Percentiles rank a stretch among this genome's conserved stretches.
Evolutionary conservation across 495 filamentous ascomycete genomes (phyloP).

Genomic region (Pyronema omphalodes): DNA sequence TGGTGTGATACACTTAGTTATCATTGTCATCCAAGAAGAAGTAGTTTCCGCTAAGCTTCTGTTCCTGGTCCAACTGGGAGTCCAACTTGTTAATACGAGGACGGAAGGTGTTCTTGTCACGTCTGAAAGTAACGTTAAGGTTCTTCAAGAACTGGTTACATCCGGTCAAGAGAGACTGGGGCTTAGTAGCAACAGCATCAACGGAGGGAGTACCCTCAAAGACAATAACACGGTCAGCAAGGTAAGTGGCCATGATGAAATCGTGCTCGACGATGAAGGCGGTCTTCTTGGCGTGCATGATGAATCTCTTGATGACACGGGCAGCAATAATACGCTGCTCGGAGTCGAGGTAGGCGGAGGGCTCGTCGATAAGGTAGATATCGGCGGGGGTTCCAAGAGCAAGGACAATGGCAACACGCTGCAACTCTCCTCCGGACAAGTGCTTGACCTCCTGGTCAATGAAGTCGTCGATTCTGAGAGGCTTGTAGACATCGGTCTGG

Average conservation of each 20-base stretch:
- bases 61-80: slow-evolving; percentile 90
- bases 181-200: slow-evolving; percentile 68
- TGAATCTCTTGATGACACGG: slow-evolving; percentile 96
- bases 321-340: slow-evolving; percentile 97
- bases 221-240: slow-evolving; percentile 94
- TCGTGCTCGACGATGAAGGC: slow-evolving; percentile 99
- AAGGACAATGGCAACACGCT: slow-evolving; percentile 93
- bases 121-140: slow-evolving; percentile 92
- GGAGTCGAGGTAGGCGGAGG: slow-evolving; percentile 85
- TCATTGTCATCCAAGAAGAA: slow-evolving; percentile 84
- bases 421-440: slow-evolving; percentile 94
- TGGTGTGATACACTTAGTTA: background rate
- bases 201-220: slow-evolving; percentile 88
- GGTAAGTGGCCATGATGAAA: slow-evolving; percentile 93
- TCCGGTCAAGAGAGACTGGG: slow-evolving; percentile 81
- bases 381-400: slow-evolving; percentile 91
- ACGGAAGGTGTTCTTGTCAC: slow-evolving; percentile 86
- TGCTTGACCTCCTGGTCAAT: slow-evolving; percentile 99
- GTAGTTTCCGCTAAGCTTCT: slow-evolving; percentile 85
- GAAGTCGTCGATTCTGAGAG: slow-evolving; percentile 91
- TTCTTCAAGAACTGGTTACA: slow-evolving; percentile 95
- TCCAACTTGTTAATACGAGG: slow-evolving; percentile 96
- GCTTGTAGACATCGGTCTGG: slow-evolving; percentile 98
- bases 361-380: slow-evolving; percentile 97
- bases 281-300: slow-evolving; percentile 99